A percentile compares a stretch with the other conserved stretches of the same genome.
phyloP scores from a whole-genome alignment of 306 rosid species.

The Potentilla sterilis region DNA sequence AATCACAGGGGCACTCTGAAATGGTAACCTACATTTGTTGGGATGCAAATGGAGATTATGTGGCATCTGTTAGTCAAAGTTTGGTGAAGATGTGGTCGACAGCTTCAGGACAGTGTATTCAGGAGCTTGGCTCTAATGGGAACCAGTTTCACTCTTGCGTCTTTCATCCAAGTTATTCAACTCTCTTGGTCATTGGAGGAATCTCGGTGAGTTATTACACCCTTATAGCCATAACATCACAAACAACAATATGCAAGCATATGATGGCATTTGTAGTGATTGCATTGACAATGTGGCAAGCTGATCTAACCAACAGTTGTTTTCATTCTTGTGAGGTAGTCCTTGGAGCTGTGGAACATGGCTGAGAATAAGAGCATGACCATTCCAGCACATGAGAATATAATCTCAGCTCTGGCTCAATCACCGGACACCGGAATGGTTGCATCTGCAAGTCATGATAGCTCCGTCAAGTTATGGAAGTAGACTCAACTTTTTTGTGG shows the following conservation, averaged over 20 bases:
- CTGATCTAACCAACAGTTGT: slow-evolving; percentile 1
- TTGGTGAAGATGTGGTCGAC: slow-evolving; percentile 76
- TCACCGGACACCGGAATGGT: slow-evolving; percentile 79
- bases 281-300: background rate
- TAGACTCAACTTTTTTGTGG: slow-evolving; percentile 25
- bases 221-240: background rate
- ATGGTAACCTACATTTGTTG: slow-evolving; percentile 65
- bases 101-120: slow-evolving; percentile 70
- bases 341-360: slow-evolving; percentile 89
- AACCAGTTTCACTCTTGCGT: slow-evolving; percentile 72
- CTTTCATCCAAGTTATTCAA: slow-evolving; percentile 86
- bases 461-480: slow-evolving; percentile 87
- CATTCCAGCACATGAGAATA: slow-evolving; percentile 65
- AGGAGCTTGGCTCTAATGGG: slow-evolving; percentile 69
- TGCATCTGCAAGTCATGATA: slow-evolving; percentile 88
- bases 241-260: background rate
- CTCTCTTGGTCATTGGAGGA: slow-evolving; percentile 80
- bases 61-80: slow-evolving; percentile 77
- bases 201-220: slow-evolving; percentile 70
- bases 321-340: slow-evolving; percentile 38
- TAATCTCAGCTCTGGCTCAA: slow-evolving; percentile 77
- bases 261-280: background rate
- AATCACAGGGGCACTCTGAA: slow-evolving; percentile 67
- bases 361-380: slow-evolving; percentile 80
- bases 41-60: slow-evolving; percentile 71